These are phyloP conservation scores for Lactuca saligna DNA, from an alignment of 129 eudicot genomes.

Conservation along the genomic window DNA sequence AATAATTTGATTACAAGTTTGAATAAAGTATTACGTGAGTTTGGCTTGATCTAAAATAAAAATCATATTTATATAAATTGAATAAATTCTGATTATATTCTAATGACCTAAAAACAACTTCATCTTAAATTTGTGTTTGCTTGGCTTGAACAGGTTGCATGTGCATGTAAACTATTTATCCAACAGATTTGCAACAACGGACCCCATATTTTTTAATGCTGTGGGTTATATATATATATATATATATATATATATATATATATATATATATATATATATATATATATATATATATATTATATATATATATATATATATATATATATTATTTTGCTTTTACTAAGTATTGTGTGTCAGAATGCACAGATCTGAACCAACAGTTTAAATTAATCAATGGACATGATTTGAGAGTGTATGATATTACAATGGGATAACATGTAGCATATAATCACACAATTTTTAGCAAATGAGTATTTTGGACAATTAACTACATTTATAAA, in stretches of 20 bases:
- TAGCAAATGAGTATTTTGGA: too few species aligned
- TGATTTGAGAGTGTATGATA: too few species aligned
- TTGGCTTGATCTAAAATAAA: not conserved
- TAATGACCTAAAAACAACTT: not conserved
- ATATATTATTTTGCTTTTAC: not conserved
- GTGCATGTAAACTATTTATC: constrained; percentile 25
- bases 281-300: not conserved
- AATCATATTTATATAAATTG: not conserved
- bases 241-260: not conserved
- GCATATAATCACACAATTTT: too few species aligned
- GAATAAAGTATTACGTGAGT: not conserved
- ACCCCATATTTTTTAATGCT: constrained; percentile 33
- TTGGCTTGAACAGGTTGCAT: constrained; percentile 35
- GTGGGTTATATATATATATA: constrained; percentile 1
- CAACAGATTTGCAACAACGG: constrained; percentile 33
- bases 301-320: not conserved
- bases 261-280: not conserved
- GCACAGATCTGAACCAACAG: too few species aligned
- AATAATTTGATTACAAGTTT: not conserved
- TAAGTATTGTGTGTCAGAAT: too few species aligned
- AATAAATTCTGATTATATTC: not conserved
- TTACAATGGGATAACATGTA: too few species aligned
- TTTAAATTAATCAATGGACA: too few species aligned
- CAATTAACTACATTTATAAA: too few species aligned
- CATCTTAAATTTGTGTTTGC: constrained; percentile 18